Conservation (phyloP, 306 rosid species). For the Calophaca sinica region DNA sequence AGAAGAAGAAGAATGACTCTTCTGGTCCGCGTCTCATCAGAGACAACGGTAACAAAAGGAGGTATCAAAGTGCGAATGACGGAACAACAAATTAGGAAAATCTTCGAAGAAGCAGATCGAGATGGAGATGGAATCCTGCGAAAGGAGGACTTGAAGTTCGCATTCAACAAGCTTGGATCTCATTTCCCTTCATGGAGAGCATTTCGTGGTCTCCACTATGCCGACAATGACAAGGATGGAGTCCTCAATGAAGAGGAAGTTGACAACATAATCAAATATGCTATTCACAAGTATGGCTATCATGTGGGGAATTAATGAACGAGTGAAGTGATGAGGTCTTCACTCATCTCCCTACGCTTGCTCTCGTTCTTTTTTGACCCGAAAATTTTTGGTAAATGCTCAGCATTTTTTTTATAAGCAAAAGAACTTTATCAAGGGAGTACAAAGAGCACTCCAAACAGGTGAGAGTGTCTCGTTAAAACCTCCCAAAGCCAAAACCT, state of each 20-base stretch:
- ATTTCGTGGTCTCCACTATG: neutral
- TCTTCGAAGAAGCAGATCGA: constrained; percentile 8
- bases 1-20: no score
- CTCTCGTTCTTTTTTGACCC: no score
- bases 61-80: neutral
- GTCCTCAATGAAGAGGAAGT: neutral
- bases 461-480: no score
- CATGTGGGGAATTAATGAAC: no score
- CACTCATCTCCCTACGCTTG: no score
- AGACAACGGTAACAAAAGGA: neutral
- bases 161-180: neutral
- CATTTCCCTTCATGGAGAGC: neutral
- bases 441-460: no score
- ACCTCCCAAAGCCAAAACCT: no score
- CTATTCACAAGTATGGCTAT: neutral
- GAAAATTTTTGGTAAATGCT: no score
- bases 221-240: neutral
- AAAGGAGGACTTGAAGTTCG: neutral
- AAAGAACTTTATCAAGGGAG: no score
- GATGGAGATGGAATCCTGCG: neutral
- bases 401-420: no score
- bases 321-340: no score
- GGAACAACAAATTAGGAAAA: neutral
- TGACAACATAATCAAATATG: constrained; percentile 5
- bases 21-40: no score